These are phyloP conservation scores for Fusarium multiceps DNA, from an alignment of 2,329 filamentous ascomycete species.

Conservation along the genomic window DNA sequence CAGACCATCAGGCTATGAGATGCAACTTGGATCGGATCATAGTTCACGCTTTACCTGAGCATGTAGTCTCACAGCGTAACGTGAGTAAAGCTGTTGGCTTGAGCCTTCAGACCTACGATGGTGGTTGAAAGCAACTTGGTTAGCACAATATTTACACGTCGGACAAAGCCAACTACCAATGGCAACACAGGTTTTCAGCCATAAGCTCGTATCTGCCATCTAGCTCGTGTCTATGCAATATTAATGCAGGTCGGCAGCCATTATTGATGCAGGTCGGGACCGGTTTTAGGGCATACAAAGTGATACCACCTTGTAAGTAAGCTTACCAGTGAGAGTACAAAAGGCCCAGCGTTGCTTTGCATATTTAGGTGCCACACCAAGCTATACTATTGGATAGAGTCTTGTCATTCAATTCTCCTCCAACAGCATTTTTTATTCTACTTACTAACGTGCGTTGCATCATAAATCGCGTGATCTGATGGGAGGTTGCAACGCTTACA, in stretches of 20 bases:
- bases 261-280: slow-evolving; percentile 35
- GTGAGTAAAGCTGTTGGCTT: not conserved
- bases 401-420: not conserved
- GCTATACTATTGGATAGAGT: not conserved
- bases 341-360: not conserved
- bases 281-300: not conserved
- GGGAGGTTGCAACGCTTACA: not conserved
- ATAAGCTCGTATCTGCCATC: slow-evolving; percentile 37
- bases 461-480: slow-evolving; percentile 9
- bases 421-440: not conserved
- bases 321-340: slow-evolving; percentile 8
- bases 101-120: not conserved
- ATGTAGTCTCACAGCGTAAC: not conserved
- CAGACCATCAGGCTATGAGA: not conserved
- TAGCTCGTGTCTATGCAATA: slow-evolving; percentile 32
- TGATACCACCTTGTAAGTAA: slow-evolving; percentile 2
- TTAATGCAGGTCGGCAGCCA: slow-evolving; percentile 28
- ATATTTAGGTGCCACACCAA: not conserved
- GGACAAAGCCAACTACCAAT: slow-evolving; percentile 19
- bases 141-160: slow-evolving; percentile 1
- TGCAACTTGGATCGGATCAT: not conserved
- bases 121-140: not conserved
- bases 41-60: too few species aligned
- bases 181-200: slow-evolving; percentile 7
- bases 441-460: not conserved